Base-by-base conservation (phyloP, 352 stramenopile species). In the Halophytophthora batemanensis region DNA sequence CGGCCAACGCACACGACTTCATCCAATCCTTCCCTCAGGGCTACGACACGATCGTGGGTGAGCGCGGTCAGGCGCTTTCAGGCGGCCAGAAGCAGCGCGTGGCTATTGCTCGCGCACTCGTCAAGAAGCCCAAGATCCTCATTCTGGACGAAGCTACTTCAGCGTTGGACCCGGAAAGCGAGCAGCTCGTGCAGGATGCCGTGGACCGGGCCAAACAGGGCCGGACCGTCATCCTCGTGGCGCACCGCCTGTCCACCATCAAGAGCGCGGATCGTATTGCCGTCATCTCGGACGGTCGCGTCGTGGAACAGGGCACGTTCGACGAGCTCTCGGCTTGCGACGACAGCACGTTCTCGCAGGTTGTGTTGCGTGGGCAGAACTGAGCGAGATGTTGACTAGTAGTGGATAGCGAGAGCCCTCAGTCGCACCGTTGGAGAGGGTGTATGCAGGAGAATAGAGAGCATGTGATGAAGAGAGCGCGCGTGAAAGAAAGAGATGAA, bases 181-280 rank as follows among this genome's bases (percentile, higher is more conserved):
- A 93, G 44, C 69, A 67, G 42, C 65, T 90, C 14, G 82, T 93
- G 38, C 82, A 93, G 54, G 80, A 85, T n/a, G 79, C 83, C 6
- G 67, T 93, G 10, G 64, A 87, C 59, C 74, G 77, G 38, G 70
- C 80, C 59, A 90, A 94, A 58, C 67, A 74, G 36, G 78, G 88
- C 38, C 79, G 95, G n/a, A 99, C 97, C 0, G 90, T 97, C 31
- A 74, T 99, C 36, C 76, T 98, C 14, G 98, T 99, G 60, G 96
- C 97, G 13, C 97, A 99, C 64, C 82, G 97, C 22, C 63, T 99
- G 28, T 90, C 87, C 39, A 98, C 93, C 14, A 96, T 98, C 65
- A 86, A 92, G 66, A 88, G 86, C 41, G 86, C 87, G 4, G 91
- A 98, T 50, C 71, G 87, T 48, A 97, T 98, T 57, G 70, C 93